Evolutionary conservation across 2,329 filamentous ascomycete genomes (phyloP).

Genomic region (Epichloe coenophiala): DNA sequence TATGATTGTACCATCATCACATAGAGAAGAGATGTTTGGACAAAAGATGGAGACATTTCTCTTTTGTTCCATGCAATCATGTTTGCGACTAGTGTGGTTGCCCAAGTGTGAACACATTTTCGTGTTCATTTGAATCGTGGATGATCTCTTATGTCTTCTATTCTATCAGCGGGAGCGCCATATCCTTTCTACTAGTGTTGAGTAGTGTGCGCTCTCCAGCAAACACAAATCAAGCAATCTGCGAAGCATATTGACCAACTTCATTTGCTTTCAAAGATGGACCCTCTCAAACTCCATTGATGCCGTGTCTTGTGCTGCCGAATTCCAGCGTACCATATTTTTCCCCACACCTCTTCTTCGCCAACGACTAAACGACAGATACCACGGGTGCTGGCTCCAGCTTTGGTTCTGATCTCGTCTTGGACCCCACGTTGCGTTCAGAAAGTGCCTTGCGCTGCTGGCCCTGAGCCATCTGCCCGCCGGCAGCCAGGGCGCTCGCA

Average conservation of each 20-base stretch:
- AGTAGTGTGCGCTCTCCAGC: background rate
- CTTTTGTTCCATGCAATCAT: background rate
- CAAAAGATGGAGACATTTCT: background rate
- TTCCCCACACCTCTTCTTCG: background rate
- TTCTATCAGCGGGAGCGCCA: background rate
- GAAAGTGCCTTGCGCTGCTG: conserved; percentile 23
- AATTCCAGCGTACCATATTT: background rate
- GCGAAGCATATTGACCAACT: background rate
- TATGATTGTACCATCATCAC: conserved; percentile 21
- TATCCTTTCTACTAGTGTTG: background rate
- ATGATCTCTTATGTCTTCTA: background rate
- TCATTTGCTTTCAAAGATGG: background rate
- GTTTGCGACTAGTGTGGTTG: background rate
- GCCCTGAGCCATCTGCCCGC: conserved; percentile 26
- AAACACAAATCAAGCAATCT: background rate
- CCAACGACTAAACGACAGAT: conserved; percentile 4
- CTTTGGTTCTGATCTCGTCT: conserved; percentile 7
- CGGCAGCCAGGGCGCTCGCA: conserved; percentile 32
- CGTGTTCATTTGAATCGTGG: background rate
- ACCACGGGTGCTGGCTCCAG: conserved; percentile 13
- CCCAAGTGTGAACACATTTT: too few relatives aligned
- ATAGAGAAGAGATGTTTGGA: conserved; percentile 13
- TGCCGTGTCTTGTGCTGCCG: conserved; percentile 2
- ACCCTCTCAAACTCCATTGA: conserved; percentile 5
- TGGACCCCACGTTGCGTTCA: conserved; percentile 15